A percentile compares a stretch with the other conserved stretches of the same genome.
These are phyloP conservation scores for Metschnikowia aberdeeniae DNA, from an alignment of 805 yeast genomes.

Conservation along the genomic window DNA sequence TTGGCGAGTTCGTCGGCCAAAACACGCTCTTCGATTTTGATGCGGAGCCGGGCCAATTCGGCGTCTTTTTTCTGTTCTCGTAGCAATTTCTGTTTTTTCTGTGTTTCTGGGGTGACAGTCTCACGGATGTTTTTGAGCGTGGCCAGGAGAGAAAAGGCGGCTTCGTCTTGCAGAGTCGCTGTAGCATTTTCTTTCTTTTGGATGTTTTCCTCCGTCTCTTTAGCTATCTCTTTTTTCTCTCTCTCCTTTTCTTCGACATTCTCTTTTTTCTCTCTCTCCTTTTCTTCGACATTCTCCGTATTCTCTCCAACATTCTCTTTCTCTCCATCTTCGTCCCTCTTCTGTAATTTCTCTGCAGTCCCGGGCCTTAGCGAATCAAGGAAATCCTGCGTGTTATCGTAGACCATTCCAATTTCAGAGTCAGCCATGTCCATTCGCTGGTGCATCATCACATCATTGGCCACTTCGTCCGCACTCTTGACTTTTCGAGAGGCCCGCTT, in stretches of 20 bases:
- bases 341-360: too few species aligned
- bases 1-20: slow-evolving; percentile 26
- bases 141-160: slow-evolving; percentile 7
- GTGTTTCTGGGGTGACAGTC: neutral
- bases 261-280: neutral
- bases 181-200: too few species aligned
- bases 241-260: too few species aligned
- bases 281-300: neutral
- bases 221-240: too few species aligned
- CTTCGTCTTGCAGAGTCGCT: too few species aligned
- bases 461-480: slow-evolving; percentile 34
- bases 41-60: slow-evolving; percentile 27
- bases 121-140: slow-evolving; percentile 16
- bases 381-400: slow-evolving; percentile 41
- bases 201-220: too few species aligned
- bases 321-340: too few species aligned
- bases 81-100: slow-evolving; percentile 10
- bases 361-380: slow-evolving; percentile 20
- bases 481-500: slow-evolving; percentile 26
- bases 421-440: slow-evolving; percentile 18
- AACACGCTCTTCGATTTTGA: slow-evolving; percentile 32
- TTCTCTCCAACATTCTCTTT: too few species aligned
- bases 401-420: slow-evolving; percentile 15
- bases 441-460: slow-evolving; percentile 31
- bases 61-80: slow-evolving; percentile 25